Conservation (phyloP, 176 grass and related monocot species). For the Alopecurus myosuroides region DNA sequence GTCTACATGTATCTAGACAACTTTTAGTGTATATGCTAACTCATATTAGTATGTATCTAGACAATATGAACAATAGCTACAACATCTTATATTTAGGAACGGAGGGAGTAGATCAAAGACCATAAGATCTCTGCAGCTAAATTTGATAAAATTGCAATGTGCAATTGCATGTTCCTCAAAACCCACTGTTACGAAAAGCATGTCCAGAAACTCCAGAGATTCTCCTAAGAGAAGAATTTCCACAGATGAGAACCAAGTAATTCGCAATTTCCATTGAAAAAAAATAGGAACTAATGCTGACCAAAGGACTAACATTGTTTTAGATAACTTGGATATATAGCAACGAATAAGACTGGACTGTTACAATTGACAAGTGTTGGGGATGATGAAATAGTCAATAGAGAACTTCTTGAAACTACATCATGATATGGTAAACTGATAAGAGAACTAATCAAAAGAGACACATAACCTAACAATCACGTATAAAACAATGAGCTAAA, state of each 20-base stretch:
- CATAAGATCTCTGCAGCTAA: not conserved
- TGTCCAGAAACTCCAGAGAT: not conserved
- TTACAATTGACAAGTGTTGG: not conserved
- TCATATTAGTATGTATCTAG: too few relatives aligned
- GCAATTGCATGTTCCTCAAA: not conserved
- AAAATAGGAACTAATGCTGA: not conserved
- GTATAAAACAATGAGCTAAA: not conserved
- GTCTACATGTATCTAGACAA: too few relatives aligned
- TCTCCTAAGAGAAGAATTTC: not conserved
- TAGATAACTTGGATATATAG: slow-evolving; percentile 7
- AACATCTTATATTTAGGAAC: too few relatives aligned
- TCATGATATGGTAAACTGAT: slow-evolving; percentile 1
- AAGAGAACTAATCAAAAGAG: slow-evolving; percentile 9
- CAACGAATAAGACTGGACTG: not conserved
- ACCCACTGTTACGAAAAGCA: not conserved
- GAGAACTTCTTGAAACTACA: not conserved
- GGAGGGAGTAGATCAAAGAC: not conserved
- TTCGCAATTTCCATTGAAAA: not conserved
- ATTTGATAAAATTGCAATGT: not conserved
- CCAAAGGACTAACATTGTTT: slow-evolving; percentile 11
- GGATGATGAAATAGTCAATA: slow-evolving; percentile 14
- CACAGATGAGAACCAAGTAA: not conserved
- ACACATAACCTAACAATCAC: not conserved
- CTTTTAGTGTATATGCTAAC: too few relatives aligned
- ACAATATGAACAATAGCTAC: too few relatives aligned